Conservation (phyloP, 352 stramenopile species). For the Phytophthora ohioensis region DNA sequence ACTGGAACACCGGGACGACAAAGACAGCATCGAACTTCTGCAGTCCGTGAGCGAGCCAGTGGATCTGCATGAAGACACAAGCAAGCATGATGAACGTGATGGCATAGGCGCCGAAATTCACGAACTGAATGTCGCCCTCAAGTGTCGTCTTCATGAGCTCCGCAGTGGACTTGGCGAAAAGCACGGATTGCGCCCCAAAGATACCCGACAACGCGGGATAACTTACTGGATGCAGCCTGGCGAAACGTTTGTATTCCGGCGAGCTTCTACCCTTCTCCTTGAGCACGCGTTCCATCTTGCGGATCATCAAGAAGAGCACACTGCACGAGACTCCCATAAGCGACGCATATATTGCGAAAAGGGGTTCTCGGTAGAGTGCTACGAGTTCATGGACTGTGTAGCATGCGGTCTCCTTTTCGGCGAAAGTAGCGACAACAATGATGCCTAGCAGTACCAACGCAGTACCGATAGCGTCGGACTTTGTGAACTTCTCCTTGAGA, state of each 20-base stretch:
- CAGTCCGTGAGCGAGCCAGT: constrained; percentile 87
- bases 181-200: constrained; percentile 81
- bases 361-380: constrained; percentile 63
- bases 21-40: constrained; percentile 90
- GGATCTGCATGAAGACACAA: constrained; percentile 90
- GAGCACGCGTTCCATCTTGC: constrained; percentile 57
- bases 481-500: constrained; percentile 78
- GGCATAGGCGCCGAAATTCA: constrained; percentile 74
- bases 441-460: constrained; percentile 75
- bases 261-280: constrained; percentile 53
- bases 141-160: constrained; percentile 88
- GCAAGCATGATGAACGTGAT: constrained; percentile 83
- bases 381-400: constrained; percentile 84
- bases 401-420: constrained; percentile 75
- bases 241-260: constrained; percentile 61
- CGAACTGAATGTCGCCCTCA: constrained; percentile 78
- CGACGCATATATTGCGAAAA: constrained; percentile 75
- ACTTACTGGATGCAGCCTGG: constrained; percentile 66
- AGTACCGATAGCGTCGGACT: constrained; percentile 73
- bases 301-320: constrained; percentile 45
- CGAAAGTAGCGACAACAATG: constrained; percentile 82
- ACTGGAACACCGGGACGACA: constrained; percentile 87
- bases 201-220: constrained; percentile 79
- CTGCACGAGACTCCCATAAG: constrained; percentile 56
- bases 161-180: constrained; percentile 85